These are phyloP conservation scores for Colletotrichum trifolii DNA, from an alignment of 2,329 filamentous ascomycete genomes.

Conservation along the genomic window DNA sequence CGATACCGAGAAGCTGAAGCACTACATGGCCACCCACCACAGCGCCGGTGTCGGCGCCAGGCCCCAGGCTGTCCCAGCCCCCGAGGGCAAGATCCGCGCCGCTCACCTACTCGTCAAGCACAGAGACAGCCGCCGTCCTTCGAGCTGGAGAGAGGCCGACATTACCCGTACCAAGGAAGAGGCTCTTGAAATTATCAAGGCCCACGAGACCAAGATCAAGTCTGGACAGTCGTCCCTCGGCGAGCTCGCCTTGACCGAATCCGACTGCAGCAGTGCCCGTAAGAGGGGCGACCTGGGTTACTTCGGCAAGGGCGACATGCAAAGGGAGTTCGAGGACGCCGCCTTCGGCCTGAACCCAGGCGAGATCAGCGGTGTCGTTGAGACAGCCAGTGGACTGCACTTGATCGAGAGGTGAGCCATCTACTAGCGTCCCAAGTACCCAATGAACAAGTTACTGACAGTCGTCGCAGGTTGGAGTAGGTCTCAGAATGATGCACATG, in stretches of 20 bases:
- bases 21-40: slow-evolving; percentile 92
- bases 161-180: slow-evolving; percentile 93
- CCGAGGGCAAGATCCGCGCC: slow-evolving; percentile 88
- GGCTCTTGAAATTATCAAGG: slow-evolving; percentile 80
- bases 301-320: slow-evolving; percentile 96
- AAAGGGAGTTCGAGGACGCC: slow-evolving; percentile 97
- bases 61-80: slow-evolving; percentile 49
- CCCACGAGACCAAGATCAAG: slow-evolving; percentile 81
- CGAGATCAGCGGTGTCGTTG: slow-evolving; percentile 86
- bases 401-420: slow-evolving; percentile 87
- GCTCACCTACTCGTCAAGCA: slow-evolving; percentile 97
- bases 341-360: slow-evolving; percentile 90
- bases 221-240: slow-evolving; percentile 76
- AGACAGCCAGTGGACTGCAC: slow-evolving; percentile 94
- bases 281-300: slow-evolving; percentile 96
- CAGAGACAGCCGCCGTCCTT: slow-evolving; percentile 84
- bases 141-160: slow-evolving; percentile 90
- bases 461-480: slow-evolving; percentile 69
- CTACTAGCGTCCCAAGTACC: not conserved
- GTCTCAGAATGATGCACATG: not conserved
- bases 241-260: slow-evolving; percentile 88
- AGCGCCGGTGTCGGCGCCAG: slow-evolving; percentile 64
- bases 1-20: slow-evolving; percentile 91
- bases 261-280: slow-evolving; percentile 93
- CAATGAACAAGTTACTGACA: slow-evolving; percentile 53